Evolutionary conservation across 2,329 filamentous ascomycete genomes (phyloP).

Genomic region (Claviceps citrina): DNA sequence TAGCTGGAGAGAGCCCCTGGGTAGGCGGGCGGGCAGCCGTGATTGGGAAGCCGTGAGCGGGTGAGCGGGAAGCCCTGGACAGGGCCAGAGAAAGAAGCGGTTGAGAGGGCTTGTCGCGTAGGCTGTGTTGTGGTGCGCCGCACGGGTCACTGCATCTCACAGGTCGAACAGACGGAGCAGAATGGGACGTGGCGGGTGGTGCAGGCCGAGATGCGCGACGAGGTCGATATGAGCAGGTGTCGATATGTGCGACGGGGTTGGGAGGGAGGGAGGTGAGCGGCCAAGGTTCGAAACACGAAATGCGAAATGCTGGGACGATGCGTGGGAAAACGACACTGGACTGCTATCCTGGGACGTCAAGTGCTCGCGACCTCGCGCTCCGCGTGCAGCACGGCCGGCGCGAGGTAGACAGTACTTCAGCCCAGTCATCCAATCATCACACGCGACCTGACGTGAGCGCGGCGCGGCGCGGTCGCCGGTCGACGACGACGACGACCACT

Average conservation of each 20-base stretch:
- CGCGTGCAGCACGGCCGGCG: rapidly evolving
- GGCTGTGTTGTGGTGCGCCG: constrained; percentile 8
- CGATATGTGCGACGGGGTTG: constrained; percentile 1
- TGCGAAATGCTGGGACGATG: neutral
- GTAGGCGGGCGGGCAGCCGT: too few species aligned
- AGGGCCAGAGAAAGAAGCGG: neutral
- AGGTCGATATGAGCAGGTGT: neutral
- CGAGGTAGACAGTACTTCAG: neutral
- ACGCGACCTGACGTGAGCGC: constrained; percentile 1
- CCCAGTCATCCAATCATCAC: too few species aligned
- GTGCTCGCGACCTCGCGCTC: neutral
- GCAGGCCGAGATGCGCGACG: constrained; percentile 2
- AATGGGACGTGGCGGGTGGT: neutral
- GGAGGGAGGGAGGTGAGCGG: too few species aligned
- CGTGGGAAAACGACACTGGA: neutral
- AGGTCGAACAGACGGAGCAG: constrained; percentile 4
- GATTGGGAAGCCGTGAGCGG: neutral
- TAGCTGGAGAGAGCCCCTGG: neutral
- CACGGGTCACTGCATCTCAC: constrained; percentile 13
- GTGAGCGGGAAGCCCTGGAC: neutral
- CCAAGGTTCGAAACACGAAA: too few species aligned
- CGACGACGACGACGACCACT: too few species aligned
- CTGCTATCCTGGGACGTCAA: neutral
- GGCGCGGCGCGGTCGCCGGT: too few species aligned
- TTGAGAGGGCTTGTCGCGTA: constrained; percentile 8